Conservation (phyloP, 768 basidiomycete species). For the Mycena floridula region DNA sequence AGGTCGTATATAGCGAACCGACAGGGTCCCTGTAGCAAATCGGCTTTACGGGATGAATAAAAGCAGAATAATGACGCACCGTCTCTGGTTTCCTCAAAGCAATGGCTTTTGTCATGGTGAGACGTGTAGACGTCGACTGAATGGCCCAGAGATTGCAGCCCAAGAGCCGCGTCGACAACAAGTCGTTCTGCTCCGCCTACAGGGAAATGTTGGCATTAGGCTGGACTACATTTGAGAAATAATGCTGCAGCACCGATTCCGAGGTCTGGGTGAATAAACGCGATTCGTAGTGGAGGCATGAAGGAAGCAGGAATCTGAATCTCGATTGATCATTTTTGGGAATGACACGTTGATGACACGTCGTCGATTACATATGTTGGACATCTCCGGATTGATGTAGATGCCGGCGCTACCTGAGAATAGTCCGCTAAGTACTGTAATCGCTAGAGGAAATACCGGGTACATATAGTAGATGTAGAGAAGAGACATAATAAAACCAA, state of each 20-base stretch:
- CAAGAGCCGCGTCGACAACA: conserved; percentile 91
- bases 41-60: not conserved
- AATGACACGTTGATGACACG: too few relatives aligned
- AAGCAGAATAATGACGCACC: conserved; percentile 64
- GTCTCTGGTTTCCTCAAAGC: conserved; percentile 91
- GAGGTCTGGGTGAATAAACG: conserved; percentile 91
- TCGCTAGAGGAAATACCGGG: too few relatives aligned
- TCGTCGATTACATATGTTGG: too few relatives aligned
- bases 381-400: too few relatives aligned
- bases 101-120: conserved; percentile 79
- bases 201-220: conserved; percentile 7
- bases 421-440: too few relatives aligned
- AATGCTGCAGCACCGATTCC: conserved; percentile 66
- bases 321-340: too few relatives aligned
- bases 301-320: too few relatives aligned
- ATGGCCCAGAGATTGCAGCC: conserved; percentile 81
- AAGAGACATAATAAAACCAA: too few relatives aligned
- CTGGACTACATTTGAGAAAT: conserved; percentile 8
- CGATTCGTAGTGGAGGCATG: conserved; percentile 62
- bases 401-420: too few relatives aligned
- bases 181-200: conserved; percentile 92
- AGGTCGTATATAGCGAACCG: conserved; percentile 63
- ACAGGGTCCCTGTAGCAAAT: conserved; percentile 63
- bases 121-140: conserved; percentile 88
- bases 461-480: too few relatives aligned